phyloP scores from a whole-genome alignment of 2,329 filamentous ascomycete species.

The Sporothrix mexicana region DNA sequence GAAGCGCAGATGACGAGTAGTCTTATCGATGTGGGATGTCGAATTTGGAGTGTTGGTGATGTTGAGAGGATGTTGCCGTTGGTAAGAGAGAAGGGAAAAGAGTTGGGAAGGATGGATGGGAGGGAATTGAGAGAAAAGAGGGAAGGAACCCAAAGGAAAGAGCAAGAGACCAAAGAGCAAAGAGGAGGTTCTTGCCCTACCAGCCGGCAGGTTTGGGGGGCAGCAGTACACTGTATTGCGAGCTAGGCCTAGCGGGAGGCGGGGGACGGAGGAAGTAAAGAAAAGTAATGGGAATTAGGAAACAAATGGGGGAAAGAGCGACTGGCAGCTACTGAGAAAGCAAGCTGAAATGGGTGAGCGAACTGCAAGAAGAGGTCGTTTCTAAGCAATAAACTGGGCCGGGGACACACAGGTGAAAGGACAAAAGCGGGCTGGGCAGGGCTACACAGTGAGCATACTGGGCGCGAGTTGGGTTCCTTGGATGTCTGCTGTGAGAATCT shows the following conservation, averaged over 20 bases:
- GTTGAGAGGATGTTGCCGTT: not conserved
- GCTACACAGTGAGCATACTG: not conserved
- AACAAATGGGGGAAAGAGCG: not conserved
- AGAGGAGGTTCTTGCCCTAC: constrained; percentile 15
- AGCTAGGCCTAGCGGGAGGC: constrained; percentile 32
- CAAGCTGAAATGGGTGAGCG: not conserved
- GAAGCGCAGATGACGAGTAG: not conserved
- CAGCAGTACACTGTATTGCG: not conserved
- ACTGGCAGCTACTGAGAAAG: not conserved
- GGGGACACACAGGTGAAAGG: constrained; percentile 3
- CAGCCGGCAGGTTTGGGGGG: constrained; percentile 7
- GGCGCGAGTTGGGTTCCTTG: constrained; percentile 9
- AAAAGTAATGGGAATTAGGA: not conserved
- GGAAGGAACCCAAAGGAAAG: not conserved
- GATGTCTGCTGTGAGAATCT: not conserved
- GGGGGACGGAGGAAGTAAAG: constrained; percentile 19
- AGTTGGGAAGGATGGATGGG: not conserved
- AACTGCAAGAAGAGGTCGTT: not conserved
- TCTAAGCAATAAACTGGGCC: not conserved
- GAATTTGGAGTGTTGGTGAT: constrained; percentile 8
- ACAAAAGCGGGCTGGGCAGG: constrained; percentile 19
- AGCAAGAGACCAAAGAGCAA: not conserved
- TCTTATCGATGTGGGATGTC: not conserved
- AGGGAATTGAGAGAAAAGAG: constrained; percentile 1
- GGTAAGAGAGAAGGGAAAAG: not conserved